Evolutionary conservation across 805 yeast genomes (phyloP).

Genomic region (Candida arabinofermentans): DNA sequence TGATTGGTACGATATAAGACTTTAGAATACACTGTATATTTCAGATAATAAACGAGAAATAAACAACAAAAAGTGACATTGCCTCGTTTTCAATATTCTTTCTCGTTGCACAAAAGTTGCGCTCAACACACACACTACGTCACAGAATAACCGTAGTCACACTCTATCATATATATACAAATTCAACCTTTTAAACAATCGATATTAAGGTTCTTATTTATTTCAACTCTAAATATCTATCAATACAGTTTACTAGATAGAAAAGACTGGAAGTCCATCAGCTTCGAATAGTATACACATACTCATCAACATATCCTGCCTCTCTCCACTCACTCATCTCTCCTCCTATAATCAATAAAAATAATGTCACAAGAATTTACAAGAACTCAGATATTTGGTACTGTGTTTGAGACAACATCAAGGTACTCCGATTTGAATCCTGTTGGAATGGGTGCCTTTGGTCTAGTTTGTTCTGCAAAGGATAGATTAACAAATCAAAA

Average conservation of each 20-base stretch:
- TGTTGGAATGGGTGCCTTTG: conserved; percentile 99
- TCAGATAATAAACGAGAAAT: too few species aligned
- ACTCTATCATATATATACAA: background rate
- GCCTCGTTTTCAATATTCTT: background rate
- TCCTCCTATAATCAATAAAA: background rate
- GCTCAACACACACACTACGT: background rate
- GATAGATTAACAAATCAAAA: conserved; percentile 87
- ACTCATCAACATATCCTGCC: background rate
- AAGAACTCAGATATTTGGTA: conserved; percentile 90
- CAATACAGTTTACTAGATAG: background rate
- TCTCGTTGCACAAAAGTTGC: too few species aligned
- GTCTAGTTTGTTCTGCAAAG: conserved; percentile 92
- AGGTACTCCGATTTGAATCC: conserved; percentile 91
- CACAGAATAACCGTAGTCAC: background rate
- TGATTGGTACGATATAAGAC: too few species aligned
- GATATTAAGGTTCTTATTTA: background rate
- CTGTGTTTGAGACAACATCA: conserved; percentile 89
- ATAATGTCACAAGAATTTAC: conserved; percentile 38
- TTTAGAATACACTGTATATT: too few species aligned
- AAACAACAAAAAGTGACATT: too few species aligned
- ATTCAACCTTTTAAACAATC: background rate
- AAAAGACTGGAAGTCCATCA: too few species aligned
- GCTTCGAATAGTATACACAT: background rate
- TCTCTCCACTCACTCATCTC: background rate
- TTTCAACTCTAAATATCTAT: background rate